phyloP scores from a whole-genome alignment of 169 alveolate genomes.

The Pseudocohnilembus persalinus region DNA sequence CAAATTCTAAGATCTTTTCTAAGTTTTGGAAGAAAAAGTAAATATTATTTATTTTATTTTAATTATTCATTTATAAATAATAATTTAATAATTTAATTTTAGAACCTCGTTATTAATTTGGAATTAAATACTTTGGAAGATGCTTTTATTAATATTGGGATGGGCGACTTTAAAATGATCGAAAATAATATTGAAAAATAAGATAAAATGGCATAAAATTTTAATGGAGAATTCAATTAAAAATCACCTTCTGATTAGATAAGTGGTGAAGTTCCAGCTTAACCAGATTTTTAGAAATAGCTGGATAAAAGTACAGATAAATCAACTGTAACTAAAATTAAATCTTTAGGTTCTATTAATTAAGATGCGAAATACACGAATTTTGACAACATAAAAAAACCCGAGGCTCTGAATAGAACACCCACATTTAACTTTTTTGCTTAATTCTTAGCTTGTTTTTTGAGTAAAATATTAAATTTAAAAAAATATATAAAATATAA shows the following conservation, averaged over 20 bases:
- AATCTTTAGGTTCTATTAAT: background rate
- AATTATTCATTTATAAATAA: too few relatives aligned
- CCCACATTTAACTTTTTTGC: conserved; percentile 2
- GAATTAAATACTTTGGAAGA: conserved; percentile 63
- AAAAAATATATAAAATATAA: too few relatives aligned
- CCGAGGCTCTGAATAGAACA: background rate
- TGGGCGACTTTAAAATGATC: conserved; percentile 55
- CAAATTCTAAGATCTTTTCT: conserved; percentile 9
- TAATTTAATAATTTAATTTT: too few relatives aligned
- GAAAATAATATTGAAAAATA: background rate
- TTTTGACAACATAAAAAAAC: conserved; percentile 6
- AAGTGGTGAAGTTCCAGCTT: too few relatives aligned
- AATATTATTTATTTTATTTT: background rate
- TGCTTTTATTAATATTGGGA: conserved; percentile 62
- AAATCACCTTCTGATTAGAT: too few relatives aligned
- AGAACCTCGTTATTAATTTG: conserved; percentile 16
- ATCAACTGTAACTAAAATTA: too few relatives aligned
- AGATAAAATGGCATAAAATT: background rate
- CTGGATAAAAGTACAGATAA: too few relatives aligned
- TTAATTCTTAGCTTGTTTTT: conserved; percentile 3
- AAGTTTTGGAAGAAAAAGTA: conserved; percentile 25
- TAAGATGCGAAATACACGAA: conserved; percentile 3
- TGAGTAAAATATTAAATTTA: conserved; percentile 2
- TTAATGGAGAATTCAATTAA: background rate
- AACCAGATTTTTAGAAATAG: too few relatives aligned